Evolutionary conservation across 2,329 filamentous ascomycete species (phyloP), one percentile per base, ranked within the genome.

Genomic region (Diaporthe citri): DNA sequence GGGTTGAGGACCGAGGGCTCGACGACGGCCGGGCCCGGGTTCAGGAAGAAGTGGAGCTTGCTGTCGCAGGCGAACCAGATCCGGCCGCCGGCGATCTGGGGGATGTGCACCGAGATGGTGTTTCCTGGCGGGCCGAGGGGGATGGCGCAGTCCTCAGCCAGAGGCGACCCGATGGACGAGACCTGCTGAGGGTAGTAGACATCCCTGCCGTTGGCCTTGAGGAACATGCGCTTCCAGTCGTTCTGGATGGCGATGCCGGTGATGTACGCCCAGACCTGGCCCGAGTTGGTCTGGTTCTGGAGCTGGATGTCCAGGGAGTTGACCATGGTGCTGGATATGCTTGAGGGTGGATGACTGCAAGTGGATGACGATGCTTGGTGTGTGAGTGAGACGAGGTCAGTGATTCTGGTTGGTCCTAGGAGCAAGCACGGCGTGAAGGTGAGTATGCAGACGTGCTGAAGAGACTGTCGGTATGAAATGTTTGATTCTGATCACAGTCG

Each of bases 1-100:
- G 88, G 86, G 80, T 93, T 93, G 15, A 90, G 88, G n/a, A 92
- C 89, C 6, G 90, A 92, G 1, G 92, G 92, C 81, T 93, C 92
- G 59, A 93, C 91, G 4, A 94, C 85, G 0, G 89, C 90, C 0
- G 91, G 90, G 1, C 90, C 90, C 0, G 90, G 91, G 79, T 94
- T 94, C 41, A 93, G 84, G 12, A 90, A 83, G 81, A 93, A 94
- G 0, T 86, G 90, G 43, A 93, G 85, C 43, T 85, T 86, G 13
- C 81, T 80, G 74, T 87, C 88, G 70, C 89, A 86, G 41, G 87
- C 88, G 79, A 93, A 90, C 89, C 90, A 94, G 79, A 93, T 88
- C 71, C 92, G 86, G 1, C 88, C 91, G 25, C 91, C 91, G 7
- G 90, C 90, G 10, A 93, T 87, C 78, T 91, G 91, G 1, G 92